Evolutionary conservation across 306 rosid genomes (phyloP).

Genomic region (Cicer yamashitae): DNA sequence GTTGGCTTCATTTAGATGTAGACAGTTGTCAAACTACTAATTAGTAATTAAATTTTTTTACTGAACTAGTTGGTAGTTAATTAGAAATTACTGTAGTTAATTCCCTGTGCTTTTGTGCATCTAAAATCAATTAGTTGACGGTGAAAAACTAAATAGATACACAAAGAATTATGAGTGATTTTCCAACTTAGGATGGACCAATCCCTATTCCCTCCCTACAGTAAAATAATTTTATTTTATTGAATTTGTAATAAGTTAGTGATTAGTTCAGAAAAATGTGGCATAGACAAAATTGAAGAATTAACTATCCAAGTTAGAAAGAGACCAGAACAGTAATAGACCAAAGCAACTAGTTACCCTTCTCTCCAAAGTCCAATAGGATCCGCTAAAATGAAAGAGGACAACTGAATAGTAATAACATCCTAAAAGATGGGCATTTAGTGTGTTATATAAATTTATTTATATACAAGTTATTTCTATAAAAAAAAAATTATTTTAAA

Average conservation of each 20-base stretch:
- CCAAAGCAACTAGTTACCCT: conserved; percentile 23
- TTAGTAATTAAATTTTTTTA: no score
- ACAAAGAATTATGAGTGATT: conserved; percentile 3
- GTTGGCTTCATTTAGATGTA: conserved; percentile 36
- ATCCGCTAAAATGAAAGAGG: conserved; percentile 27
- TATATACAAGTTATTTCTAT: no score
- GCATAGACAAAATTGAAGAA: conserved; percentile 28
- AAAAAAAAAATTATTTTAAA: no score
- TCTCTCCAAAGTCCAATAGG: conserved; percentile 34
- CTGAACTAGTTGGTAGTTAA: no score
- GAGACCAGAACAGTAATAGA: conserved; percentile 23
- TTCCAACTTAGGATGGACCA: conserved; percentile 37
- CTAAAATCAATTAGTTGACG: conserved; percentile 26
- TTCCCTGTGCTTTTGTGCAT: conserved; percentile 13
- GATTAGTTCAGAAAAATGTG: conserved; percentile 12
- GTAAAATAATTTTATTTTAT: not conserved
- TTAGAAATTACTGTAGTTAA: not conserved
- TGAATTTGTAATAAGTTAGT: not conserved
- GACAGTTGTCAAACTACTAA: conserved; percentile 28
- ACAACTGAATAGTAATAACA: conserved; percentile 7
- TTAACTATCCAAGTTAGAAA: conserved; percentile 20
- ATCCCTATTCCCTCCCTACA: not conserved
- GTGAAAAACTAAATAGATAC: conserved; percentile 34
- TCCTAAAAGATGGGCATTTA: conserved; percentile 34
- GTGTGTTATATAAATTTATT: conserved; percentile 14